Percentiles rank a stretch among this genome's conserved stretches.
These are phyloP conservation scores for Helianthus annuus DNA, from an alignment of 129 eudicot genomes.

Conservation along the genomic window DNA sequence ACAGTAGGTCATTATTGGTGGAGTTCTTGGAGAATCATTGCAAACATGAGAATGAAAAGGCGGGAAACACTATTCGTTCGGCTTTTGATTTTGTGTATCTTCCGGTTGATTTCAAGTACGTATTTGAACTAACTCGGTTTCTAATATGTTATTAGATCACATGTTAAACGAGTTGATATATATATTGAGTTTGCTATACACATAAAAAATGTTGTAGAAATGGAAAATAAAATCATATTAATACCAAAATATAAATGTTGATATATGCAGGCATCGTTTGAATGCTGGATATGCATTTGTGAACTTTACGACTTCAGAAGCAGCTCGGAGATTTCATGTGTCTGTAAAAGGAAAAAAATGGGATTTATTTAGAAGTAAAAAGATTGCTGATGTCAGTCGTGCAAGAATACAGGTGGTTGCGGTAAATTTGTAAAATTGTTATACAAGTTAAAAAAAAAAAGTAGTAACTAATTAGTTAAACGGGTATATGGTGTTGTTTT, in stretches of 20 bases:
- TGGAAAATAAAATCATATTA: too few species aligned
- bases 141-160: too few species aligned
- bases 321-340: slow-evolving; percentile 29
- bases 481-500: too few species aligned
- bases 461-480: too few species aligned
- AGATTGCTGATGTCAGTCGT: slow-evolving; percentile 33
- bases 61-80: background rate
- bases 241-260: too few species aligned
- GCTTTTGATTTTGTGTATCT: slow-evolving; percentile 35
- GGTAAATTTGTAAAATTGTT: too few species aligned
- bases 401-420: slow-evolving; percentile 32
- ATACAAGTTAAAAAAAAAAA: too few species aligned
- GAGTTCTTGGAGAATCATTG: slow-evolving; percentile 31
- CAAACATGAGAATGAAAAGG: slow-evolving; percentile 18
- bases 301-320: slow-evolving; percentile 29
- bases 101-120: slow-evolving; percentile 38
- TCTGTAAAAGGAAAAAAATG: slow-evolving; percentile 25
- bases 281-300: slow-evolving; percentile 40
- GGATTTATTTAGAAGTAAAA: slow-evolving; percentile 27
- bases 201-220: too few species aligned
- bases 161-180: too few species aligned
- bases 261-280: slow-evolving; percentile 16
- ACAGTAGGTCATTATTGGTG: slow-evolving; percentile 28
- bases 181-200: too few species aligned
- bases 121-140: background rate